Conservation (phyloP, 1,139 yeast species). For the Protomyces macrosporus region DNA sequence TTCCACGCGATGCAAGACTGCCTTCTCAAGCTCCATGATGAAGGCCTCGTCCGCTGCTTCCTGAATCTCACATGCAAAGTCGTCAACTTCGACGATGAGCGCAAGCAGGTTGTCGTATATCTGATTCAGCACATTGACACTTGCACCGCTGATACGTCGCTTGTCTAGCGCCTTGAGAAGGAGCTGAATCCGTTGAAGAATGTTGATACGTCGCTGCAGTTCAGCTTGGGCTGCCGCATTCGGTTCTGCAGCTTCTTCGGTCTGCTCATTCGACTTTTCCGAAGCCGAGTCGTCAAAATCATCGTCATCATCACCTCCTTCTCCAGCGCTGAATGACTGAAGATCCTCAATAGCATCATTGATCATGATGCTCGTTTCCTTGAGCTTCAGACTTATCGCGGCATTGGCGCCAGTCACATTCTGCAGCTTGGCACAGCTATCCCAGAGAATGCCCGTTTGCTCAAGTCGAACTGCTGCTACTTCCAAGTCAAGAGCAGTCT, state of each 20-base stretch:
- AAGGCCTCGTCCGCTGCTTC: conserved; percentile 12
- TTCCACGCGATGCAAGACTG: conserved; percentile 9
- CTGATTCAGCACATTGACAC: background rate
- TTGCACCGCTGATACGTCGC: background rate
- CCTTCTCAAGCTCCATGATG: conserved; percentile 16
- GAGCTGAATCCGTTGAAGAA: conserved; percentile 6
- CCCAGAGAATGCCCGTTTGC: conserved; percentile 19
- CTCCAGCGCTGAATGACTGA: conserved; percentile 3
- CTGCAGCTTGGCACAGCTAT: conserved; percentile 10
- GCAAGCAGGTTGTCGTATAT: conserved; percentile 2
- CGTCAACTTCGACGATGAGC: conserved; percentile 14
- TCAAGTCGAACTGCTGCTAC: conserved; percentile 2
- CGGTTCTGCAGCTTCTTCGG: background rate
- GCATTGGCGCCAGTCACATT: background rate
- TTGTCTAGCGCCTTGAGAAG: conserved; percentile 14
- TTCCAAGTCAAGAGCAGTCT: conserved; percentile 3
- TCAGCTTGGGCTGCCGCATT: background rate
- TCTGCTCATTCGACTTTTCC: background rate
- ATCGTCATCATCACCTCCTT: background rate
- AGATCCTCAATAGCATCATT: conserved; percentile 15
- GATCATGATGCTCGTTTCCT: conserved; percentile 7
- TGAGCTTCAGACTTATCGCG: background rate
- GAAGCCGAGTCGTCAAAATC: conserved; percentile 4
- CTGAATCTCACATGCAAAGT: conserved; percentile 19
- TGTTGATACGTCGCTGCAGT: background rate